A percentile compares a stretch with the other conserved stretches of the same genome.
Evolutionary conservation across 768 basidiomycete species (phyloP).

Genomic region (Rhizopogon rudus): DNA sequence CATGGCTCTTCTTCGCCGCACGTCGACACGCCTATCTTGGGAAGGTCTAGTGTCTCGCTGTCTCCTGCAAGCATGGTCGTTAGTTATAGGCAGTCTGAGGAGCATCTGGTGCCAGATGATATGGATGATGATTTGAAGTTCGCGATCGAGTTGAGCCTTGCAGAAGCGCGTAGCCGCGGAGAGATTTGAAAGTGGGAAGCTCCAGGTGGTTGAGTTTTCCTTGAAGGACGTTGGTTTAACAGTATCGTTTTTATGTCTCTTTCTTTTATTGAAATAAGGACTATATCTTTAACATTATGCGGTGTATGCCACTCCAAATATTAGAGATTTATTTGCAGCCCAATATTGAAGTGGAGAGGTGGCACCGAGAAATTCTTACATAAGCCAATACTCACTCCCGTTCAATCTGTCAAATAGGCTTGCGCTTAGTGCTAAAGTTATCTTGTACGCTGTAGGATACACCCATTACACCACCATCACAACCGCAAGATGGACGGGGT

Average conservation of each 20-base stretch:
- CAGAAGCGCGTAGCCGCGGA: constrained; percentile 32
- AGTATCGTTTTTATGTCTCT: background rate
- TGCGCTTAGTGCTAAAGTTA: too few relatives aligned
- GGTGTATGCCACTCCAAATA: background rate
- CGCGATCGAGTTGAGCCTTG: constrained; percentile 67
- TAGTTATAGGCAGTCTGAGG: background rate
- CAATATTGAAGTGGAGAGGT: too few relatives aligned
- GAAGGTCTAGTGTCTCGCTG: constrained; percentile 10
- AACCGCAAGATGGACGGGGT: constrained; percentile 19
- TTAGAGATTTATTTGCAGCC: too few relatives aligned
- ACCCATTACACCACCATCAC: too few relatives aligned
- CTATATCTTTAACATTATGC: background rate
- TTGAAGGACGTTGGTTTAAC: background rate
- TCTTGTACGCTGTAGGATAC: too few relatives aligned
- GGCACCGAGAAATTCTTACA: too few relatives aligned
- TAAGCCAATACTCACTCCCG: too few relatives aligned
- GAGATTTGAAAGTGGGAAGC: constrained; percentile 1
- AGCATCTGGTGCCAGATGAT: constrained; percentile 22
- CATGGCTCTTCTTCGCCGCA: constrained; percentile 14
- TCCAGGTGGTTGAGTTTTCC: too few relatives aligned
- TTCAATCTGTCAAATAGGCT: too few relatives aligned
- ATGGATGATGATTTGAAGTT: constrained; percentile 62
- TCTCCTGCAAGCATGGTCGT: constrained; percentile 11
- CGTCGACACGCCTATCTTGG: constrained; percentile 5
- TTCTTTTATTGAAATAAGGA: background rate